These are phyloP conservation scores for Penicillium sp. DNA, from an alignment of 2,329 filamentous ascomycete species.

Conservation along the genomic window DNA sequence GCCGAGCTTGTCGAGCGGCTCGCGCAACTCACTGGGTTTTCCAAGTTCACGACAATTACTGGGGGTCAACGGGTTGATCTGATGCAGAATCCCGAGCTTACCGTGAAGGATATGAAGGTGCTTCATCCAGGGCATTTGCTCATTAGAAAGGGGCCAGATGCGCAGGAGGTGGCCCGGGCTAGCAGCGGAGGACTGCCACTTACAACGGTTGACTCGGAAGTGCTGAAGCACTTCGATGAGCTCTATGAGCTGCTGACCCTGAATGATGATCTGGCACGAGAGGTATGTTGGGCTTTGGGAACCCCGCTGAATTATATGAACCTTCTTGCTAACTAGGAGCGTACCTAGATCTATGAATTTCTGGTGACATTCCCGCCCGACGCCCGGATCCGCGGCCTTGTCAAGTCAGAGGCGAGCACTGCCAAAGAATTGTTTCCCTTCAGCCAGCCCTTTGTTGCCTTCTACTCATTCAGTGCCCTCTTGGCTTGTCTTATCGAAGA, in stretches of 20 bases:
- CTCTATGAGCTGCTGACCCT: constrained; percentile 79
- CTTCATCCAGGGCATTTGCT: constrained; percentile 67
- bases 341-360: constrained; percentile 65
- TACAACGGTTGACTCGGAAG: constrained; percentile 71
- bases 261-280: constrained; percentile 67
- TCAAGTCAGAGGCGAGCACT: constrained; percentile 57
- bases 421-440: constrained; percentile 67
- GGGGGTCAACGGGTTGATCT: constrained; percentile 67
- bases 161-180: constrained; percentile 34
- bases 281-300: constrained; percentile 52
- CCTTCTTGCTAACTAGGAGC: constrained; percentile 9
- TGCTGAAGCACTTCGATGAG: constrained; percentile 79
- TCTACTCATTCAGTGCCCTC: constrained; percentile 72
- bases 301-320: background rate
- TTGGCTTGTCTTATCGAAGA: constrained; percentile 60
- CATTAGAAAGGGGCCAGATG: constrained; percentile 60
- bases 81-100: constrained; percentile 59
- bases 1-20: constrained; percentile 69
- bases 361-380: constrained; percentile 70
- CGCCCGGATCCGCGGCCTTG: constrained; percentile 60
- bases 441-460: constrained; percentile 69
- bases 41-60: constrained; percentile 73
- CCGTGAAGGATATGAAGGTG: constrained; percentile 65
- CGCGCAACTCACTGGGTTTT: constrained; percentile 70
- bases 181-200: constrained; percentile 51